These are phyloP conservation scores for Pythium volutum DNA, from an alignment of 352 stramenopile species.

Conservation along the genomic window DNA sequence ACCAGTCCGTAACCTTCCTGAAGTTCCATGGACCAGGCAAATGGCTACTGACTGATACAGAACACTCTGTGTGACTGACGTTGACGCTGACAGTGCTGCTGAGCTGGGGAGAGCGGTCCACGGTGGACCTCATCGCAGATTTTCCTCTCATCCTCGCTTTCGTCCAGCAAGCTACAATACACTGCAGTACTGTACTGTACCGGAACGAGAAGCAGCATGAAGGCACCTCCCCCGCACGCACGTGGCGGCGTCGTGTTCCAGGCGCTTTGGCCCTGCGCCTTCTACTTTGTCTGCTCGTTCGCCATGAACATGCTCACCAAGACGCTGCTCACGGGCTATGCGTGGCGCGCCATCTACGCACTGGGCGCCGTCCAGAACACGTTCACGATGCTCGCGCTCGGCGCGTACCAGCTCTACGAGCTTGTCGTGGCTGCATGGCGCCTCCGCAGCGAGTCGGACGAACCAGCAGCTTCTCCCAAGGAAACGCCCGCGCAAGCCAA, in stretches of 20 bases:
- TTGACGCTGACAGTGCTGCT: too few species aligned
- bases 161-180: too few species aligned
- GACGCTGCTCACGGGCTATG: slow-evolving; percentile 55
- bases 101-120: too few species aligned
- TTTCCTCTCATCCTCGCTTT: too few species aligned
- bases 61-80: too few species aligned
- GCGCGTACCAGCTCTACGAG: slow-evolving; percentile 25
- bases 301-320: slow-evolving; percentile 81
- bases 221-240: not conserved
- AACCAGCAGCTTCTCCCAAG: not conserved
- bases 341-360: slow-evolving; percentile 58
- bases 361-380: slow-evolving; percentile 60
- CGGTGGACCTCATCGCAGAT: not conserved
- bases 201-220: too few species aligned
- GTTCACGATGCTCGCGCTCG: slow-evolving; percentile 51
- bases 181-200: too few species aligned
- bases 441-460: not conserved
- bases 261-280: slow-evolving; percentile 58
- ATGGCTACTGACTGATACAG: not conserved
- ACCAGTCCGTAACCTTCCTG: not conserved
- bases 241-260: slow-evolving; percentile 9
- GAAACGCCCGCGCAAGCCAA: not conserved
- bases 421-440: slow-evolving; percentile 5
- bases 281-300: slow-evolving; percentile 67
- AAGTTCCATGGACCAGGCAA: not conserved